phyloP scores from a whole-genome alignment of 2,329 filamentous ascomycete species.

The Sclerotinia spermophila region DNA sequence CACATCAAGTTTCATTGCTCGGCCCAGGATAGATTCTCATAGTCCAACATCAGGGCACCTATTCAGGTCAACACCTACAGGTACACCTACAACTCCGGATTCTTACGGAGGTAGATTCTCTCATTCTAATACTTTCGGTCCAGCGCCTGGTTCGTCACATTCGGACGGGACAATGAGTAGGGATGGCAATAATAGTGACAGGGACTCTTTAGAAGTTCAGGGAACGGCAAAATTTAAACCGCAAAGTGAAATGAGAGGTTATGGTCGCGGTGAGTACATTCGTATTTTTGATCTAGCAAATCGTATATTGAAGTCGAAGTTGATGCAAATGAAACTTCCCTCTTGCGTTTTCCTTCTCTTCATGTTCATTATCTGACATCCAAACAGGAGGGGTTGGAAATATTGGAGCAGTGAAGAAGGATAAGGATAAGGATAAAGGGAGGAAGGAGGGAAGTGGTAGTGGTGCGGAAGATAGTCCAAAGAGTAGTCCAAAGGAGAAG shows the following conservation, averaged over 20 bases:
- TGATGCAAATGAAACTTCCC: background rate
- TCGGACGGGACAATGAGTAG: constrained; percentile 8
- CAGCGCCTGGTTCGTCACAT: constrained; percentile 11
- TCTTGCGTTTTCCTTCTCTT: background rate
- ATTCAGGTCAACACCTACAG: constrained; percentile 3
- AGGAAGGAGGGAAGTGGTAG: constrained; percentile 16
- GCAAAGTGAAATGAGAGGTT: constrained; percentile 49
- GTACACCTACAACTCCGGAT: constrained; percentile 3
- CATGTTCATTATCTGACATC: constrained; percentile 6
- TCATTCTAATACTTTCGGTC: background rate
- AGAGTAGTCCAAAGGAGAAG: constrained; percentile 14
- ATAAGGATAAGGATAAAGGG: constrained; percentile 12
- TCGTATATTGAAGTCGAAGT: background rate
- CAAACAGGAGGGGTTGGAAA: constrained; percentile 15
- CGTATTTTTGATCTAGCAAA: background rate
- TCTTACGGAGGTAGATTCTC: constrained; percentile 10
- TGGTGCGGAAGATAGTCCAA: constrained; percentile 25
- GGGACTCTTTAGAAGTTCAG: constrained; percentile 38
- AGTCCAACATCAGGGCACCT: background rate
- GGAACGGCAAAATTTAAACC: constrained; percentile 44
- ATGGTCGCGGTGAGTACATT: constrained; percentile 49
- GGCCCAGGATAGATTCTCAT: constrained; percentile 1
- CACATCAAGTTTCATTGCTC: constrained; percentile 5
- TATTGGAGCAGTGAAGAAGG: constrained; percentile 4
- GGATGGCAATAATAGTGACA: constrained; percentile 12